Evolutionary conservation across 192 early-diverging fungal genomes (phyloP), one percentile per base, ranked within the genome.

Genomic region (Backusella tarrabulga): DNA sequence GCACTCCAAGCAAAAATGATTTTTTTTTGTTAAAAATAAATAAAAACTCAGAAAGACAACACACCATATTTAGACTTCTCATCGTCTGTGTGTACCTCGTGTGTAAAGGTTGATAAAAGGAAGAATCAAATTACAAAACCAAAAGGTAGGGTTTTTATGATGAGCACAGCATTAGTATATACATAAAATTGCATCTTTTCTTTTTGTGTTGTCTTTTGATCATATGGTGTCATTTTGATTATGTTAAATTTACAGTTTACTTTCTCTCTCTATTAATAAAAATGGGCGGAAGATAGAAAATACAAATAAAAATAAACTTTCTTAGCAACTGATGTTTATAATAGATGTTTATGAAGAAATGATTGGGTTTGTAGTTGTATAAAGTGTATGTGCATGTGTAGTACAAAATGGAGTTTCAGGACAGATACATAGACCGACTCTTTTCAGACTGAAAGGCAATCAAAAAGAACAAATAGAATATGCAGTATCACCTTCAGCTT

Each of bases 81-180:
- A 63, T 63, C n/a, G 56, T 63, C 56, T 63, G 56, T 63, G 56
- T 63, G 56, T 63, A 63, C 56, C 56, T 63, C 56, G 56, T 63
- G 56, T 63, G 56, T 63, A 63, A 50, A 50, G 6, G 46, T 63
- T 63, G 11, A 63, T 11, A 63, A 63, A 63, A 63, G 26, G 56
- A 29, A 63, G 29, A 63, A 29, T 63, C 23, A 63, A 29, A 63
- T 63, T 63, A 63, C 26, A n/a, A 40, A 29, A 29, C 21, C 26
- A 63, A 63, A 63, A 63, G 21, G 11, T 63, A 63, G 56, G 46
- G 46, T 63, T 63, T 63, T 63, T 60, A 23, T 23, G 0, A 21
- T 29, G 56, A 63, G 29, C 56, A 63, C 56, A 63, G n/a, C 56
- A 63, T 63, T 63, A 63, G 23, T 63, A 63, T 2, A 29, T 29